Evolutionary conservation across 176 grass and related monocot genomes (phyloP), one percentile per base, ranked within the genome.

Genomic region (Poa pratensis): DNA sequence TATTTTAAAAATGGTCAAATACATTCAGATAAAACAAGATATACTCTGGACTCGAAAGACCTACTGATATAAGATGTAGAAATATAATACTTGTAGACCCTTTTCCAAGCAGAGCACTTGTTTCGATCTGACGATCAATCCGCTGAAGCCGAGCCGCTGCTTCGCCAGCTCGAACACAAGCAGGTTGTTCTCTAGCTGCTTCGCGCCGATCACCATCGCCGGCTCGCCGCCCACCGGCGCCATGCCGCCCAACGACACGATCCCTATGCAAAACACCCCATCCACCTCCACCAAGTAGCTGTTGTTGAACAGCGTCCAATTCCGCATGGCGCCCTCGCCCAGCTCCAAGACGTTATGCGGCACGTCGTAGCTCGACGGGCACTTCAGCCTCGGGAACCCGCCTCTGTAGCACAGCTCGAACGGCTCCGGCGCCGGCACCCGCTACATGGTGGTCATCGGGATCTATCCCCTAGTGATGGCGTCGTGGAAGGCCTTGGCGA

Each of bases 31-130:
- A 61, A 73, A 39, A 40, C 1, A 77, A 55, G 8, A 72, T 1
- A 32, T 75, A 23, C 46, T 51, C 20, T 23, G 28, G 55, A 65
- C 7, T 63, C 23, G 70, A 35, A 75, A 70, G 23, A 89, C 92
- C 81, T 91, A 97, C 95, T 82, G 92, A 97, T 79, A 97, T 93
- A 97, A 73, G 70, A 50, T 73, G 49, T 23, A 73, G 43, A 16
- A 50, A 73, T 73, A 73, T 73, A 73, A 73, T 93, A 65, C 91
- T 40, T 93, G 95, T 77, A 97, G 91, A 87, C 95, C 92, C 76
- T 91, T 97, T 50, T 91, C 80, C 81, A 95, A 73, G n/a, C n/a
- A n/a, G n/a, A n/a, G n/a, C n/a, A n/a, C n/a, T n/a, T n/a, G n/a
- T n/a, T n/a, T n/a, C n/a, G n/a, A n/a, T n/a, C n/a, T n/a, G n/a